Percentiles rank a stretch among this genome's conserved stretches.
phyloP scores from a whole-genome alignment of 768 basidiomycete species.

The Boletus barrowsii region DNA sequence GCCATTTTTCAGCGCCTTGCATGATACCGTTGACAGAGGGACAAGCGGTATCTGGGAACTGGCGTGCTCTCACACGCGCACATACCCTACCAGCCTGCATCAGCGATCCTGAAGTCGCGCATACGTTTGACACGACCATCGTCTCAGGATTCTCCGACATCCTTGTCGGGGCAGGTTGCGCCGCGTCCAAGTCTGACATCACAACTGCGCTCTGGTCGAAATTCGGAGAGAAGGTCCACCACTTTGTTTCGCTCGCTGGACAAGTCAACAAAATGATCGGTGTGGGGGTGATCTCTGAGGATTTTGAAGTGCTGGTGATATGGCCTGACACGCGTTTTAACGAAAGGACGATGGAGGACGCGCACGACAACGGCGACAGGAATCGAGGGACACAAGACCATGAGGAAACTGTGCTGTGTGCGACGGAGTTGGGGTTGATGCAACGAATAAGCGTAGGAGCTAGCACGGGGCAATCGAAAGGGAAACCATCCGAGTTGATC shows the following conservation, averaged over 20 bases:
- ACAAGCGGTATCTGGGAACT: conserved; percentile 41
- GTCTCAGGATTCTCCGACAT: conserved; percentile 25
- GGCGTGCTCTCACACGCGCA: conserved; percentile 38
- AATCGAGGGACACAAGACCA: not conserved
- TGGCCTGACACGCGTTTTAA: conserved; percentile 15
- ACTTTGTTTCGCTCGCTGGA: conserved; percentile 43
- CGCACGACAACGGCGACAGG: conserved; percentile 21
- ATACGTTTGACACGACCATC: conserved; percentile 6
- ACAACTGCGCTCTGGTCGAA: conserved; percentile 38
- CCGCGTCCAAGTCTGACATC: conserved; percentile 18
- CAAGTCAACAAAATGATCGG: conserved; percentile 37
- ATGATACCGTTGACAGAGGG: conserved; percentile 31
- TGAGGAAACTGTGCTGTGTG: conserved; percentile 26
- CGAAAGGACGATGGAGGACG: conserved; percentile 20
- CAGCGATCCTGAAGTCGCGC: conserved; percentile 16
- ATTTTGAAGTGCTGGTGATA: conserved; percentile 23
- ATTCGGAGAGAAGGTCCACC: conserved; percentile 40
- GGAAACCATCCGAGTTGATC: conserved; percentile 18
- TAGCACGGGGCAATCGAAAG: conserved; percentile 4
- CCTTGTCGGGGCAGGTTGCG: conserved; percentile 26
- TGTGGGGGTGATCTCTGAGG: conserved; percentile 23
- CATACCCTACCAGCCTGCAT: conserved; percentile 12
- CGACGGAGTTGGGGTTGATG: conserved; percentile 33
- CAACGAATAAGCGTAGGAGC: conserved; percentile 18
- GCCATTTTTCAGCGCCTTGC: not conserved